Evolutionary conservation across 2,329 filamentous ascomycete species (phyloP).

Genomic region (Metarhizium humberi): DNA sequence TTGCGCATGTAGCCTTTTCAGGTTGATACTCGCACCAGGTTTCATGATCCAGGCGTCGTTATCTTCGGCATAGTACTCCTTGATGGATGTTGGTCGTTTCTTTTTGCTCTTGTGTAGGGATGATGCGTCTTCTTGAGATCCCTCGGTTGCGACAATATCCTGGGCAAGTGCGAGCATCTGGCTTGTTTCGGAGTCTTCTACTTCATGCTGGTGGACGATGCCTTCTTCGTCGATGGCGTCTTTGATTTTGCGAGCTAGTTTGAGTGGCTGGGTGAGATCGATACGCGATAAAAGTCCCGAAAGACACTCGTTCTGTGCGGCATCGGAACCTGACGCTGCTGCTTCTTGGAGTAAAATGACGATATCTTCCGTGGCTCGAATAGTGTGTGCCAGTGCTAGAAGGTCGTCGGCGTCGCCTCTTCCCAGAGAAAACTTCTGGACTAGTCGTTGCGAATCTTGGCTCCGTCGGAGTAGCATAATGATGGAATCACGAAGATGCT

Average conservation of each 20-base stretch:
- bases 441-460: constrained; percentile 78
- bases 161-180: constrained; percentile 67
- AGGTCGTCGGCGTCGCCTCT: constrained; percentile 90
- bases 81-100: constrained; percentile 36
- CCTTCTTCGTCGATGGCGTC: constrained; percentile 88
- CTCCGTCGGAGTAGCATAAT: constrained; percentile 60
- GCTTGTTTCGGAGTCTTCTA: constrained; percentile 62
- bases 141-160: constrained; percentile 59
- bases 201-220: constrained; percentile 67
- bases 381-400: constrained; percentile 71
- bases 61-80: constrained; percentile 51
- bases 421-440: constrained; percentile 90
- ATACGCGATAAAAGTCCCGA: constrained; percentile 45
- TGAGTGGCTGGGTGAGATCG: constrained; percentile 54
- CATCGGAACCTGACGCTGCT: constrained; percentile 6
- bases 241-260: constrained; percentile 62
- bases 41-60: constrained; percentile 57
- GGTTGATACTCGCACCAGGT: constrained; percentile 53
- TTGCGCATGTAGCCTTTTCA: constrained; percentile 59
- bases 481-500: constrained; percentile 61
- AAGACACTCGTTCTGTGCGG: constrained; percentile 25
- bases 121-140: constrained; percentile 45
- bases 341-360: constrained; percentile 32
- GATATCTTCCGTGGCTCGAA: constrained; percentile 63
- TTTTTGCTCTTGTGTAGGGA: constrained; percentile 45